Conservation (phyloP, 331 rosid genomes). For the Pyracantha coccinea region DNA sequence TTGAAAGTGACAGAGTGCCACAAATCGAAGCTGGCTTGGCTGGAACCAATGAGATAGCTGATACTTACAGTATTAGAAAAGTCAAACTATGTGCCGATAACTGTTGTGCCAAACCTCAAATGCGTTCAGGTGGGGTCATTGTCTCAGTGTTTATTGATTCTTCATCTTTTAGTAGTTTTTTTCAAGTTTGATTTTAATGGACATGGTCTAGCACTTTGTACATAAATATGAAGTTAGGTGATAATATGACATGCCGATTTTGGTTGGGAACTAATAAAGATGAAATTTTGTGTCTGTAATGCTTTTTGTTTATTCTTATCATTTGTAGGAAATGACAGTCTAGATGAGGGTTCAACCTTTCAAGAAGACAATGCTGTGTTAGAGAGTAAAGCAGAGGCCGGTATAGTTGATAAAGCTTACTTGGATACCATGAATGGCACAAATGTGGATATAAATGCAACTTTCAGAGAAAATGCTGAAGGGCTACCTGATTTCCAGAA, state of each 20-base stretch:
- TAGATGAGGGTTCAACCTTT: too few species aligned
- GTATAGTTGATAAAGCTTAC: not conserved
- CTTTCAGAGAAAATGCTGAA: not conserved
- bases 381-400: not conserved
- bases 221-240: too few species aligned
- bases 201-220: too few species aligned
- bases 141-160: not conserved
- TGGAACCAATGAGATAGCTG: not conserved
- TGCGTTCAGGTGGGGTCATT: not conserved
- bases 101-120: not conserved
- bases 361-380: too few species aligned
- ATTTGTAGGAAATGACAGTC: not conserved
- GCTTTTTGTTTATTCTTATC: not conserved
- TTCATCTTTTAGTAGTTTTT: constrained; percentile 9
- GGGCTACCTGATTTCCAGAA: not conserved
- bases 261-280: not conserved
- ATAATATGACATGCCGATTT: not conserved
- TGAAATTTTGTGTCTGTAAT: not conserved
- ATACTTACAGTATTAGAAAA: not conserved
- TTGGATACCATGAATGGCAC: not conserved
- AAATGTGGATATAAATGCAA: not conserved
- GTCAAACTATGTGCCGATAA: not conserved
- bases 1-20: not conserved
- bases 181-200: too few species aligned
- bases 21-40: not conserved